Evolutionary conservation across 176 grass and related monocot genomes (phyloP).

Genomic region (Chloris gayana): DNA sequence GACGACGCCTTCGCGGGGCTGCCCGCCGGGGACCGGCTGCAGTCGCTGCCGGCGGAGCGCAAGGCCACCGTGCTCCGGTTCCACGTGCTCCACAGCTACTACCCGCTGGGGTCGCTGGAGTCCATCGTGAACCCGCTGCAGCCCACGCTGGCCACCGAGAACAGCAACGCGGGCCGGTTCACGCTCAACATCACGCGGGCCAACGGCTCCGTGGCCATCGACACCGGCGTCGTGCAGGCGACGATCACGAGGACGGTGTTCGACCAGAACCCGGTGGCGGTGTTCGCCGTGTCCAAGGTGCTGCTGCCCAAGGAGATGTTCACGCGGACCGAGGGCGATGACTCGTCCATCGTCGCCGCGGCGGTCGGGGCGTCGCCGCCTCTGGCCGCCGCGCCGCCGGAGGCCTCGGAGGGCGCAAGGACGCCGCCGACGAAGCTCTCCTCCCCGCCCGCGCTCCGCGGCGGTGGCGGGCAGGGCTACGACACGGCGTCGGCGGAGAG

Average conservation of each 20-base stretch:
- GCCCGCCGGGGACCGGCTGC: constrained; percentile 50
- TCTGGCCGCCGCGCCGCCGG: constrained; percentile 5
- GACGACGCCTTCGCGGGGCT: constrained; percentile 82
- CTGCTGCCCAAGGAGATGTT: constrained; percentile 93
- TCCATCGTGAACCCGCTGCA: constrained; percentile 94
- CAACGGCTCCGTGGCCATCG: constrained; percentile 80
- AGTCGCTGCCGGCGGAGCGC: constrained; percentile 68
- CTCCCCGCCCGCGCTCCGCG: constrained; percentile 51
- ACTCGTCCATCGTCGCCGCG: background rate
- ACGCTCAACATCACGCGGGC: constrained; percentile 89
- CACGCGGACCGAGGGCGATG: background rate
- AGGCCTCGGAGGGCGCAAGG: constrained; percentile 21
- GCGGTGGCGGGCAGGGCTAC: constrained; percentile 16
- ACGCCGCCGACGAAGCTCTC: constrained; percentile 60
- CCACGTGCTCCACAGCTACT: constrained; percentile 93
- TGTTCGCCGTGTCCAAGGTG: constrained; percentile 88
- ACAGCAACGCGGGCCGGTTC: constrained; percentile 64
- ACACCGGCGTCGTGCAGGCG: constrained; percentile 86
- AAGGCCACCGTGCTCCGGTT: constrained; percentile 86
- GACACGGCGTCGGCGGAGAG: constrained; percentile 22
- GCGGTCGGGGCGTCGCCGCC: constrained; percentile 11
- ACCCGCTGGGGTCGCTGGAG: constrained; percentile 84
- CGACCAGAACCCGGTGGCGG: constrained; percentile 90
- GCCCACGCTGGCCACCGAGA: constrained; percentile 87
- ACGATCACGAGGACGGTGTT: constrained; percentile 83